Evolutionary conservation across 2,329 filamentous ascomycete species (phyloP), one percentile per base, ranked within the genome.

Genomic region (Hansfordia pulvinata): DNA sequence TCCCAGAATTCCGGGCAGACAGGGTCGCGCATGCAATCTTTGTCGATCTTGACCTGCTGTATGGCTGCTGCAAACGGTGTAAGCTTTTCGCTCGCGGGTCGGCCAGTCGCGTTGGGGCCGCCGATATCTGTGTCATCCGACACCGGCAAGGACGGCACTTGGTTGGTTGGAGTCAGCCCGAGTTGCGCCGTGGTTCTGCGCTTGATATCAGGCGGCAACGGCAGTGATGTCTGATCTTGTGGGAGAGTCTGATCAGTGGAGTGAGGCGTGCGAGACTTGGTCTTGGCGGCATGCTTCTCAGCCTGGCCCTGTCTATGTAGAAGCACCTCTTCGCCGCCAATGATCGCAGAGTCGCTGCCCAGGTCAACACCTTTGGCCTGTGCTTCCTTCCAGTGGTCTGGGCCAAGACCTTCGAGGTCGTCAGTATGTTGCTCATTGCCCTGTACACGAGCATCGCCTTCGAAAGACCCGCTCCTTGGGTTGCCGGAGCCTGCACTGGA

Each of bases 21-120:
- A 0, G 92, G 90, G 51, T 98, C 90, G 10, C 67, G 70, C 85
- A 98, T 98, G 54, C 88, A 96, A 47, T 96, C 81, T 40, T 86
- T 82, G 35, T 83, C 74, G 15, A 98, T 69, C 18, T 69, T 58
- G 1, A 84, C 82, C 12, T 66, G 69, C 31, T 70, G 69, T 41
- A 96, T 75, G 30, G 90, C 82, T 7, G 74, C 57, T 25, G 68
- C 57, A 36, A 71, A 50, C 7, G 62, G 61, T 50, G 72, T 65
- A 28, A 69, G 53, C 13, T 46, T 39, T 14, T 53, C 52, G 15
- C 49, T 48, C 8, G 43, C 49, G 8, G 62, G 55, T 21, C 64
- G 65, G 17, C 65, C 67, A 10, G 55, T 55, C 17, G 62, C 54
- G 26, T 73, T 69, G 12, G 82, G 79, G 1, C 79, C 82, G 17